Evolutionary conservation across 2,329 filamentous ascomycete genomes (phyloP), one percentile per base, ranked within the genome.

Genomic region (Monosporascus ibericus): DNA sequence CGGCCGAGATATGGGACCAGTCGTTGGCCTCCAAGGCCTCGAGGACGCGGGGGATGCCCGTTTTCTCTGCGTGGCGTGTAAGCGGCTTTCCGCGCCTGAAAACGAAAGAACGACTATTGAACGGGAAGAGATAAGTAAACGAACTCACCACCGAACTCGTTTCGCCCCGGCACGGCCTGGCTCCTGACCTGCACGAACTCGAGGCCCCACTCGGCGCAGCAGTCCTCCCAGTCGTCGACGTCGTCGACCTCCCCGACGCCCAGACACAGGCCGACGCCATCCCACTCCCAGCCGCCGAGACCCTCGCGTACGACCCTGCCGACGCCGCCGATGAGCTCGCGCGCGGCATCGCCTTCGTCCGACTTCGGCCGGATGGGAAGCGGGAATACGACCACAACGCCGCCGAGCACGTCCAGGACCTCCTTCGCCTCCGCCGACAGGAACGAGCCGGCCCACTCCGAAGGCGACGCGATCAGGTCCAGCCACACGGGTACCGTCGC

Each of bases 11-110:
- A 49, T 70, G 67, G 2, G 72, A 74, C 85, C 85, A 88, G 65
- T 86, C 84, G 62, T 86, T 87, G 17, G 82, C 73, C 61, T 87
- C 77, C 15, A 88, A 67, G 0, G 84, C 84, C 62, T 87, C 83
- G 8, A 74, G 72, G 2, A 82, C 74, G 9, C 85, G 75, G 1
- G 78, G 72, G 38, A 86, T 74, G 17, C 84, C 84, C 34, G 74
- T 77, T 54, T 78, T 79, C 66, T 86, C 84, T 82, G 53, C 2
- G 9, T 18, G 18, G n/a, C 2, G 7, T 8, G 34, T 59, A 17
- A 58, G 49, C 34, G 2, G 37, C 6, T 3, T 22, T 24, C 25
- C 40, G 30, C 27, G 8, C 25, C 17, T 20, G 48, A 14, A 34
- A 14, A 34, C 5, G 2, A 14, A 34, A 34, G 30, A 11, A 47